Percentiles rank a stretch among this genome's conserved stretches.
These are phyloP conservation scores for Tolypocladium ovalisporum DNA, from an alignment of 2,329 filamentous ascomycete genomes.

Conservation along the genomic window DNA sequence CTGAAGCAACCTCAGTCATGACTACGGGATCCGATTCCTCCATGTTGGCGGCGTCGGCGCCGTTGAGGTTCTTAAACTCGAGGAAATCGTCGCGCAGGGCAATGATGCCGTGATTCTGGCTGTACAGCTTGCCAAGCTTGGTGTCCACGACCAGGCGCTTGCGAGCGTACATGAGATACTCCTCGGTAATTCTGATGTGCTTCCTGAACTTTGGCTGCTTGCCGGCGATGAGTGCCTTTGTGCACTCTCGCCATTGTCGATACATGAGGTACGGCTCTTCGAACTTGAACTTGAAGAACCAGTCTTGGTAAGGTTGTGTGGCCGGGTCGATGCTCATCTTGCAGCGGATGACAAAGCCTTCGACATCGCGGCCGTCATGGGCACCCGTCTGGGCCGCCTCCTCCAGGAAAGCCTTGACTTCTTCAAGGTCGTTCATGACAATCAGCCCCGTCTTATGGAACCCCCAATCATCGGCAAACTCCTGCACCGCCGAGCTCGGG, in stretches of 20 bases:
- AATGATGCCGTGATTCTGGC: slow-evolving; percentile 90
- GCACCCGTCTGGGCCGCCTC: slow-evolving; percentile 77
- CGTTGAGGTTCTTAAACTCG: slow-evolving; percentile 70
- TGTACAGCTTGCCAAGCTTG: slow-evolving; percentile 59
- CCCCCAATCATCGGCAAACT: slow-evolving; percentile 85
- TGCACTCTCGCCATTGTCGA: slow-evolving; percentile 95
- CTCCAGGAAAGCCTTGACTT: slow-evolving; percentile 74
- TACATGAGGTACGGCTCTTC: slow-evolving; percentile 99
- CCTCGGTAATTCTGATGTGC: slow-evolving; percentile 78
- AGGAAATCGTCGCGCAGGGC: slow-evolving; percentile 81
- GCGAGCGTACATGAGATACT: slow-evolving; percentile 77
- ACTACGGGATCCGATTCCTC: slow-evolving; percentile 41
- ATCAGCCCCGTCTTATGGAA: slow-evolving; percentile 83
- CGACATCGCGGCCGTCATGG: slow-evolving; percentile 84
- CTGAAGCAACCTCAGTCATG: slow-evolving; percentile 44
- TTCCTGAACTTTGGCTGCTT: slow-evolving; percentile 71
- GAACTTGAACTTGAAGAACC: slow-evolving; percentile 99
- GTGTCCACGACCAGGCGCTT: slow-evolving; percentile 60
- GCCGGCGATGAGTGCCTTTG: slow-evolving; percentile 73
- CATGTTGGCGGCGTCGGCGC: slow-evolving; percentile 74
- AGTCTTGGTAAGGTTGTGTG: slow-evolving; percentile 59
- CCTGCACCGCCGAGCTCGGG: slow-evolving; percentile 69
- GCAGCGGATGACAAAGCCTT: slow-evolving; percentile 94
- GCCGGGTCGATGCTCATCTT: slow-evolving; percentile 47
- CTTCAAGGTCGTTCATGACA: slow-evolving; percentile 59